Evolutionary conservation across 1,284 basidiomycete genomes (phyloP).

Genomic region (Trametes sp.): DNA sequence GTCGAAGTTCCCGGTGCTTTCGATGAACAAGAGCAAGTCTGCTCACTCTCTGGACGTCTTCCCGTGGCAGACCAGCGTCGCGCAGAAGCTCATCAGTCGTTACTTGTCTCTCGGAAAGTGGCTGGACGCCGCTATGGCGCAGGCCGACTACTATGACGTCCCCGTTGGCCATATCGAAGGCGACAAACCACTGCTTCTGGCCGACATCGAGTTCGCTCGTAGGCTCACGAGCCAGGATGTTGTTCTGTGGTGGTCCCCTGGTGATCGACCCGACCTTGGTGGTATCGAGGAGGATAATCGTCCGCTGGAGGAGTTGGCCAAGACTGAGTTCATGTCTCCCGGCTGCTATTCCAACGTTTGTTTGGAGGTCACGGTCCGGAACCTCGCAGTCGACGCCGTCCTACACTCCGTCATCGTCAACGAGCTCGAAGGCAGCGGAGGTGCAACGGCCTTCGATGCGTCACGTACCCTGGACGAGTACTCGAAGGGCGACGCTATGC

Average conservation of each 20-base stretch:
- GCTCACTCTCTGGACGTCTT: slow-evolving; percentile 81
- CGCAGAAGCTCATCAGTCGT: slow-evolving; percentile 83
- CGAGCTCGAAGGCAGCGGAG: slow-evolving; percentile 94
- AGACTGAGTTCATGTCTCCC: slow-evolving; percentile 85
- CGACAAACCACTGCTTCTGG: slow-evolving; percentile 87
- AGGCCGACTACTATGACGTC: slow-evolving; percentile 92
- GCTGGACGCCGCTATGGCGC: slow-evolving; percentile 83
- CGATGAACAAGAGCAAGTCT: slow-evolving; percentile 80
- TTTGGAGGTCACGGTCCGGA: slow-evolving; percentile 88
- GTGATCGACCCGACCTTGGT: slow-evolving; percentile 91
- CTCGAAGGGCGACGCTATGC: slow-evolving; percentile 76
- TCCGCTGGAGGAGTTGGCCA: slow-evolving; percentile 80
- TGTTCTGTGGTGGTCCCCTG: slow-evolving; percentile 96
- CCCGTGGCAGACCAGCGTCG: slow-evolving; percentile 79
- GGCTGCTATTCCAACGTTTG: slow-evolving; percentile 96
- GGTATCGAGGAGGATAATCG: slow-evolving; percentile 91
- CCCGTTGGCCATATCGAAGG: slow-evolving; percentile 93
- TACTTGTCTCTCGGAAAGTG: slow-evolving; percentile 84
- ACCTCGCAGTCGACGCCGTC: slow-evolving; percentile 94
- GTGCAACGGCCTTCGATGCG: slow-evolving; percentile 93
- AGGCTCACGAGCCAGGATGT: slow-evolving; percentile 88
- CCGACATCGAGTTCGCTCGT: slow-evolving; percentile 93
- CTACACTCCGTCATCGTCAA: slow-evolving; percentile 93
- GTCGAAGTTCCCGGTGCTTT: slow-evolving; percentile 87
- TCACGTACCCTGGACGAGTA: slow-evolving; percentile 95